Base-by-base conservation (phyloP, 768 basidiomycete species). In the Rickenella mellea region DNA sequence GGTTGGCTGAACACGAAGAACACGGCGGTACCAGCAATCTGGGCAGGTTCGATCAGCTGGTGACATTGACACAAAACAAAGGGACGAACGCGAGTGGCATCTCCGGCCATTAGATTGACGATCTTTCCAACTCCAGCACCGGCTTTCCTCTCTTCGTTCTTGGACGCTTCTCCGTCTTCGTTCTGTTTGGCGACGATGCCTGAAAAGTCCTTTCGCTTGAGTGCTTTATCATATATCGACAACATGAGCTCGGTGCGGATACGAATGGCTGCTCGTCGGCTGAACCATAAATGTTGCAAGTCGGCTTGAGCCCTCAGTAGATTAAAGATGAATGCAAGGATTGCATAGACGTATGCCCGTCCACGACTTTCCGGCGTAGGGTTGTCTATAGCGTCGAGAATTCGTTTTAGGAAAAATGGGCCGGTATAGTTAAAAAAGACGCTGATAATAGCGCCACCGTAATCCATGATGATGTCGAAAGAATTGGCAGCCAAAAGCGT, bases 101-200 rank as follows among this genome's bases (percentile, higher is more conserved):
- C 86, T 6, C 75, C 77, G 11, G 84, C 78, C 88, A 93, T 93
- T 27, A 92, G 61, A 49, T 88, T 88, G 42, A 92, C 85, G 41
- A 93, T 87, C 58, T 92, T 91, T 10, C 91, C 91, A 10, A 85
- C 70, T 55, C 89, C 85, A 6, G 91, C 91, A 11, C 87, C 84
- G 1, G 81, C 73, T 49, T 76, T 80, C 1, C 78, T 73, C 22
- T 85, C 67, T 43, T 63, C 63, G 41, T 14, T 48, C 20, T 55
- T 47, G 10, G 9, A 11, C 10, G 50, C 47, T 25, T 51, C 57
- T 22, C 45, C 55, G 19, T 49, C 51, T 5, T 51, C 55, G 6
- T 50, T 49, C 26, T 66, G 68, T 53, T 73, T 71, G 40, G 75
- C 68, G 7, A 85, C 66, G 29, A 88, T 65, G 1, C 90, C 91